Percentiles rank a stretch among this genome's conserved stretches.
These are phyloP conservation scores for Drechslerella dactyloides DNA, from an alignment of 2,329 filamentous ascomycete genomes.

Conservation along the genomic window DNA sequence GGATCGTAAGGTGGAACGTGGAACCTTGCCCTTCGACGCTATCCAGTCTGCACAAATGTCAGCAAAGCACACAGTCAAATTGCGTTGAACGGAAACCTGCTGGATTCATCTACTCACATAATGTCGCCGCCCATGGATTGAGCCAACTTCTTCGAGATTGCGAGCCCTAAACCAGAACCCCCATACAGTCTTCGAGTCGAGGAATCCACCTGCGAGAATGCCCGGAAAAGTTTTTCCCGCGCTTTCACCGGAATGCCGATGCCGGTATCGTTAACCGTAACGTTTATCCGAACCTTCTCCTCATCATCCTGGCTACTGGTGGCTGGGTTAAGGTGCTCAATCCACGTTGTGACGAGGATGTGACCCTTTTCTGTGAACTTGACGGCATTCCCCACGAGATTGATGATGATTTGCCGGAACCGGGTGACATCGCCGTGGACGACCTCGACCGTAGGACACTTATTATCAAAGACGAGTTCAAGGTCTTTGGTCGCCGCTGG, in stretches of 20 bases:
- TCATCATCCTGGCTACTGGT: constrained; percentile 57
- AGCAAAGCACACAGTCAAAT: constrained; percentile 22
- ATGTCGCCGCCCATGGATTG: constrained; percentile 65
- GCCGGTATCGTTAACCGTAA: constrained; percentile 65
- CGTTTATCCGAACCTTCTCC: constrained; percentile 61
- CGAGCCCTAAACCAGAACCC: constrained; percentile 66
- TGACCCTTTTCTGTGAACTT: constrained; percentile 68
- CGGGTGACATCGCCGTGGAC: constrained; percentile 67
- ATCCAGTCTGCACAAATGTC: constrained; percentile 70
- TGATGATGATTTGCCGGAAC: constrained; percentile 69
- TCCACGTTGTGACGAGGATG: constrained; percentile 59
- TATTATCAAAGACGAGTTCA: constrained; percentile 60
- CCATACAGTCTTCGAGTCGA: constrained; percentile 64
- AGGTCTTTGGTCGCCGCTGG: constrained; percentile 57
- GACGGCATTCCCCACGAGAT: constrained; percentile 67
- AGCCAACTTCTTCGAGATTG: constrained; percentile 66
- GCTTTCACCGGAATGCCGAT: constrained; percentile 63
- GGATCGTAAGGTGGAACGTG: constrained; percentile 85
- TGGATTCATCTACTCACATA: constrained; percentile 55
- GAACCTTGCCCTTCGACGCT: constrained; percentile 90
- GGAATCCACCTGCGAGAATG: constrained; percentile 66
- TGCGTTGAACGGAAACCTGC: constrained; percentile 57
- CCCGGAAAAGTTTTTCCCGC: constrained; percentile 63
- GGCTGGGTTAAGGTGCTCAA: constrained; percentile 57
- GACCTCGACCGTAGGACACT: constrained; percentile 61